Base-by-base conservation (phyloP, 2,329 filamentous ascomycete species). In the Xylaria arbuscula region DNA sequence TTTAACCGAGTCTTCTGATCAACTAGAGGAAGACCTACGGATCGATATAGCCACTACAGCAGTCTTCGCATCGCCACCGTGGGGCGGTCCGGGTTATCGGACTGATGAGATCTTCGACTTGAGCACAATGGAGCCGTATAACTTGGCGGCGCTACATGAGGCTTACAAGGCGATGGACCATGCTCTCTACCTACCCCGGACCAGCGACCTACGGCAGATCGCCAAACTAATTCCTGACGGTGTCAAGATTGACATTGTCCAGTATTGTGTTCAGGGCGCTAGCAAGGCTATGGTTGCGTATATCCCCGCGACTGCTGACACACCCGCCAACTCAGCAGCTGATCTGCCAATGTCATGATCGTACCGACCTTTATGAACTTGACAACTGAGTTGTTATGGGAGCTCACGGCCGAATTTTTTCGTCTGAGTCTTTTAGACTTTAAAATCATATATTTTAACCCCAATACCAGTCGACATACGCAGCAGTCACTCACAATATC, bases 201-300 rank as follows among this genome's bases (percentile, higher is more conserved):
- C 91, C 1, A 95, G 93, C 70, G 90, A 97, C 78, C 78, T 97
- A 61, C 87, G 89, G 59, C 94, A 97, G 80, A 85, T 97, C 70
- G 92, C 93, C 3, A 85, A 80, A 71, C 76, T 90, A 38, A 83
- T 81, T 0, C 83, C 83, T 4, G 67, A 76, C n/a, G 72, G 62
- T 3, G 67, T 79, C 28, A 92, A 91, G 80, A 84, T 93, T 19
- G 88, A 91, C 53, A 90, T 95, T 32, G 88, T 93, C 57, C 96
- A 99, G 82, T 98, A 98, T 78, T 97, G 94, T 77, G 93, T 97
- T 83, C 86, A 92, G 74, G 93, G 94, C 13, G 92, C 92, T 7
- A 98, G 94, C 80, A 98, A 98, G 81, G 92, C 91, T 62, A 80
- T 91, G 79, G 88, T 89, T n/a, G 88, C 86, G 36, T 91, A 89